phyloP scores from a whole-genome alignment of 495 filamentous ascomycete genomes.

The Penicilliopsis zonata region DNA sequence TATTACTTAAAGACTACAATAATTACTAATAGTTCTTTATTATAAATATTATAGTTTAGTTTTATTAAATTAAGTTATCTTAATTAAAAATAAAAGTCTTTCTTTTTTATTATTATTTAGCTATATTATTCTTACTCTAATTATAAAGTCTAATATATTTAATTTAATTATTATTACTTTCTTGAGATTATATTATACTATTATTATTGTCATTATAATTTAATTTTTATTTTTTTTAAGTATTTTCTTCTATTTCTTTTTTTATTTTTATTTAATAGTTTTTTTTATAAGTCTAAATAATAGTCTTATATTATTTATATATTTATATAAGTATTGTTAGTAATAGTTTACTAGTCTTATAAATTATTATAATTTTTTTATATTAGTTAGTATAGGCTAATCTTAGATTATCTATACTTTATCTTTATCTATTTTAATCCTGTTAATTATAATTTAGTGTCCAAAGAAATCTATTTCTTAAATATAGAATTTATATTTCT shows the following conservation, averaged over 20 bases:
- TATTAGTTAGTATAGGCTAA: constrained; percentile 1
- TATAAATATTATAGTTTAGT: constrained; percentile 8
- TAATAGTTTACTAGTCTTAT: constrained; percentile 5
- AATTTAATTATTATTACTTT: constrained; percentile 6
- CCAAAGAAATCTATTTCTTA: constrained; percentile 5
- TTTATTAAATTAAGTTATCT: constrained; percentile 4
- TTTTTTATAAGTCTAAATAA: constrained; percentile 5
- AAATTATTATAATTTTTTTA: constrained; percentile 5
- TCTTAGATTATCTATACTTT: constrained; percentile 2
- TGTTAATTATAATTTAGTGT: constrained; percentile 2
- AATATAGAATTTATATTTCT: constrained; percentile 9
- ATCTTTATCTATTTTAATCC: constrained; percentile 2
- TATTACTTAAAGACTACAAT: too few relatives aligned
- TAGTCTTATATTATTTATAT: constrained; percentile 5
- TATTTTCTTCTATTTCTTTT: constrained; percentile 1
- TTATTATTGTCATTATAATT: constrained; percentile 4
- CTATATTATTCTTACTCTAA: constrained; percentile 2
- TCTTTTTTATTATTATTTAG: constrained; percentile 3
- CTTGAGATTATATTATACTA: constrained; percentile 5
- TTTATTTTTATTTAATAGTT: constrained; percentile 2
- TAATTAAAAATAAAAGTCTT: constrained; percentile 5
- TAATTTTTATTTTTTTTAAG: constrained; percentile 1
- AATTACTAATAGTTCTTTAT: too few relatives aligned
- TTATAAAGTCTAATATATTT: constrained; percentile 5
- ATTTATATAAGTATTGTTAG: constrained; percentile 3